Base-by-base conservation (phyloP, 2,329 filamentous ascomycete species). In the Neocatenulostroma microsporum region DNA sequence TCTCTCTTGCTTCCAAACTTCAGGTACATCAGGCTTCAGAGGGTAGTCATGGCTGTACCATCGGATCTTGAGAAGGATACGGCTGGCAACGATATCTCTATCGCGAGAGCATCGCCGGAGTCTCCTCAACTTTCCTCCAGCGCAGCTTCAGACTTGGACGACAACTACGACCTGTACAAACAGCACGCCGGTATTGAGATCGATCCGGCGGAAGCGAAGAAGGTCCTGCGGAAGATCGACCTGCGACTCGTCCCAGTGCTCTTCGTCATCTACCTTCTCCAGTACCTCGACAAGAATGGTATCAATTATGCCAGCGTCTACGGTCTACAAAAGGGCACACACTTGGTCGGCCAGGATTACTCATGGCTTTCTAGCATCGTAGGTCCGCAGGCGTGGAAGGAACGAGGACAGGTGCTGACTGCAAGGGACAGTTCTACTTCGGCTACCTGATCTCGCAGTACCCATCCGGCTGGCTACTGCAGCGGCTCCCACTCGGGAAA, bases 271-370 rank as follows among this genome's bases (percentile, higher is more conserved):
- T 62, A 65, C 42, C 47, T 64, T 3, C 36, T 65, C 27, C 62
- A 65, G 37, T 54, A 65, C 39, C 53, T 66, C 3, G 62, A 66
- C 40, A 66, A 66, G 46, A 55, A 55, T 19, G 48, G 49, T 11
- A 47, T 57, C 32, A 51, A 55, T 25, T 73, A 72, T 50, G 68
- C 69, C 6, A 66, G 63, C 38, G 64, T 65, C 1, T 73, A 67
- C 45, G 69, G 69, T 0, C 51, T 73, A 10, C 54, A 67, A 28
- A 51, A 67, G 21, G 68, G 63, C 1, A 70, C 68, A 0, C 54
- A 72, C 36, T 57, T 76, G 5, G 45, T 60, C 6, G 66, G 66
- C 9, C 61, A 72, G 39, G 60, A 74, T 36, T 76, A 73, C 46
- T 66, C 65, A 10, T 74, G 71, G 72, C 58, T 72, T n/a, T n/a